Evolutionary conservation across 2,329 filamentous ascomycete genomes (phyloP).

Genomic region (Ophiocordyceps camponoti-rufipedis): DNA sequence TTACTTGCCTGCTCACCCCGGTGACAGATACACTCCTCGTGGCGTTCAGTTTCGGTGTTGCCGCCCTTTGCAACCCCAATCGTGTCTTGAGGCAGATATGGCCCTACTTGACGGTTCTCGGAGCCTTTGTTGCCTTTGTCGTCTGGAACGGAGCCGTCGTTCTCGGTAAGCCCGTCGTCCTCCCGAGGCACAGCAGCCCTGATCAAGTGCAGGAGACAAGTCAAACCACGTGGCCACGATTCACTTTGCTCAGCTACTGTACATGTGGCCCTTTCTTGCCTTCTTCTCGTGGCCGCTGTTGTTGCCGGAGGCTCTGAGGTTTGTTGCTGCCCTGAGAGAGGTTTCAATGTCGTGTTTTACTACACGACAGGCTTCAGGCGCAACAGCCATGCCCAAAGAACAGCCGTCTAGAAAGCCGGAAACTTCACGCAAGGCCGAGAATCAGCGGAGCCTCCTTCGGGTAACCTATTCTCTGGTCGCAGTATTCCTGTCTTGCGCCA

Average conservation of each 20-base stretch:
- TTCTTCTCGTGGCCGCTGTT: slow-evolving; percentile 82
- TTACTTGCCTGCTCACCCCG: slow-evolving; percentile 4
- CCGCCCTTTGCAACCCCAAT: slow-evolving; percentile 29
- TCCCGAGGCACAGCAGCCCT: not conserved
- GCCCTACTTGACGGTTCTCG: slow-evolving; percentile 45
- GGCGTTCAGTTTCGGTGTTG: slow-evolving; percentile 45
- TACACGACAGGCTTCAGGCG: not conserved
- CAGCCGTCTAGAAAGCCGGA: not conserved
- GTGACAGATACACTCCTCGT: slow-evolving; percentile 32
- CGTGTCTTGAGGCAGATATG: slow-evolving; percentile 29
- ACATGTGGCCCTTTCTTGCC: slow-evolving; percentile 76
- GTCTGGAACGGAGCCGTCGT: slow-evolving; percentile 83
- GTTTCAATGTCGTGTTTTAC: not conserved
- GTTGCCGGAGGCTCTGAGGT: slow-evolving; percentile 28
- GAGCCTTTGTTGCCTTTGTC: slow-evolving; percentile 57
- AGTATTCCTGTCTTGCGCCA: slow-evolving; percentile 17
- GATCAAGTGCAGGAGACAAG: slow-evolving; percentile 52
- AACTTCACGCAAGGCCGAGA: not conserved
- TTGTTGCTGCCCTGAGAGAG: slow-evolving; percentile 1
- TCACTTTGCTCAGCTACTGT: slow-evolving; percentile 83
- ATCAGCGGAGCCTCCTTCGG: slow-evolving; percentile 15
- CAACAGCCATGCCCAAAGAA: not conserved
- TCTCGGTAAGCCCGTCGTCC: slow-evolving; percentile 37
- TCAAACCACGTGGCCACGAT: slow-evolving; percentile 82
- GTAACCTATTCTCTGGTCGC: slow-evolving; percentile 16